Conservation (phyloP, 2,329 filamentous ascomycete genomes). For the Talaromyces pinophilus region DNA sequence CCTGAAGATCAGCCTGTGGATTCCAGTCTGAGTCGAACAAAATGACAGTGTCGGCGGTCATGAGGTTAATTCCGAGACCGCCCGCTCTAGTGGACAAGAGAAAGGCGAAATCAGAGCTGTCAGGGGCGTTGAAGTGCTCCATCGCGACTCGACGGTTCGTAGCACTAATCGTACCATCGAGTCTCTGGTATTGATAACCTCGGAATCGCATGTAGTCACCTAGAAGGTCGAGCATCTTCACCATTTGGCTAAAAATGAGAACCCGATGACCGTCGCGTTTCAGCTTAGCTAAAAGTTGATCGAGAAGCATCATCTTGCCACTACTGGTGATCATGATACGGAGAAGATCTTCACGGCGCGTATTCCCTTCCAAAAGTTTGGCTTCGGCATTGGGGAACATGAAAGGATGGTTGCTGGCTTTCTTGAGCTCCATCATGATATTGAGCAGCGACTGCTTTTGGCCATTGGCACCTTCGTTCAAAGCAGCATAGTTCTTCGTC, state of each 20-base stretch:
- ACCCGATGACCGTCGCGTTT: constrained; percentile 94
- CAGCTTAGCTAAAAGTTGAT: constrained; percentile 90
- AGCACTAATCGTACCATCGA: constrained; percentile 92
- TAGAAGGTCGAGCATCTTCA: constrained; percentile 95
- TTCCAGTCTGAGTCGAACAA: constrained; percentile 98
- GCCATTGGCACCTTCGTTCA: constrained; percentile 85
- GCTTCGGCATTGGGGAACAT: constrained; percentile 96
- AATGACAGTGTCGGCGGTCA: constrained; percentile 97
- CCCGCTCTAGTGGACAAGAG: constrained; percentile 91
- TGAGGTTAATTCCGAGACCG: constrained; percentile 97
- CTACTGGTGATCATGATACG: constrained; percentile 94
- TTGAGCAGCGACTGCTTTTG: constrained; percentile 95
- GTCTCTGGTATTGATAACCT: constrained; percentile 91
- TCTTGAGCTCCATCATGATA: constrained; percentile 99
- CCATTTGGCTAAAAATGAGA: constrained; percentile 99
- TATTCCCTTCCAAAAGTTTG: constrained; percentile 76
- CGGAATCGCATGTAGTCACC: constrained; percentile 90
- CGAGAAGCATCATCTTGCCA: constrained; percentile 99
- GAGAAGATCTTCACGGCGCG: constrained; percentile 82
- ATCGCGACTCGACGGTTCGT: constrained; percentile 88
- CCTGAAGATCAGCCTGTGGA: constrained; percentile 94
- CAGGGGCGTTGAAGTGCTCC: constrained; percentile 97
- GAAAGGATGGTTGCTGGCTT: constrained; percentile 97
- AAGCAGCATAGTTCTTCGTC: constrained; percentile 90
- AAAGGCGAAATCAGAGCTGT: constrained; percentile 95